phyloP scores from a whole-genome alignment of 148 eudicot genomes.

The Rhododendron griersonianum region DNA sequence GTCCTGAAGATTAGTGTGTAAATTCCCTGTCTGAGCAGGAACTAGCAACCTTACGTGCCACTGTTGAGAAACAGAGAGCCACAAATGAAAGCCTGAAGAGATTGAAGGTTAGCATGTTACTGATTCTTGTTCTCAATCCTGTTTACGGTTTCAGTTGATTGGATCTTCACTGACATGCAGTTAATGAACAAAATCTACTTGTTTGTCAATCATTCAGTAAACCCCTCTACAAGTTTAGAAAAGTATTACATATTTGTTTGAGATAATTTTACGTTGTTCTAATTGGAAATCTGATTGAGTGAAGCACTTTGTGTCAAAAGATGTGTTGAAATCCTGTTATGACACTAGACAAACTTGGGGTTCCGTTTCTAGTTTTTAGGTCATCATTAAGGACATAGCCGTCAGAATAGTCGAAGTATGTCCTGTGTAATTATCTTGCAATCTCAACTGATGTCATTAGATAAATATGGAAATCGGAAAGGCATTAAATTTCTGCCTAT shows the following conservation, averaged over 20 bases:
- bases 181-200: not conserved
- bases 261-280: not conserved
- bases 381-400: not conserved
- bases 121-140: not conserved
- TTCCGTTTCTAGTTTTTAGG: not conserved
- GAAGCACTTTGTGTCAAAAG: not conserved
- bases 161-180: not conserved
- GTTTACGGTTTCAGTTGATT: not conserved
- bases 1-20: not conserved
- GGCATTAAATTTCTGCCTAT: not conserved
- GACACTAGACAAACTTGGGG: not conserved
- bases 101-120: constrained; percentile 32
- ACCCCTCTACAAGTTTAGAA: not conserved
- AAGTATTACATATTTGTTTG: not conserved
- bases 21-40: constrained; percentile 23
- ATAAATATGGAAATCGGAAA: not conserved
- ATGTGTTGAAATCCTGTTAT: not conserved
- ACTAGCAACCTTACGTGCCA: constrained; percentile 20
- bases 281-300: not conserved
- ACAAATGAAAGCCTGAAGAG: constrained; percentile 34
- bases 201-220: not conserved
- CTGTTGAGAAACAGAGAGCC: constrained; percentile 28
- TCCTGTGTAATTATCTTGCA: not conserved
- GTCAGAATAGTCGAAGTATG: not conserved
- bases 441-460: not conserved